These are phyloP conservation scores for Letharia columbiana DNA, from an alignment of 495 filamentous ascomycete genomes.

Conservation along the genomic window DNA sequence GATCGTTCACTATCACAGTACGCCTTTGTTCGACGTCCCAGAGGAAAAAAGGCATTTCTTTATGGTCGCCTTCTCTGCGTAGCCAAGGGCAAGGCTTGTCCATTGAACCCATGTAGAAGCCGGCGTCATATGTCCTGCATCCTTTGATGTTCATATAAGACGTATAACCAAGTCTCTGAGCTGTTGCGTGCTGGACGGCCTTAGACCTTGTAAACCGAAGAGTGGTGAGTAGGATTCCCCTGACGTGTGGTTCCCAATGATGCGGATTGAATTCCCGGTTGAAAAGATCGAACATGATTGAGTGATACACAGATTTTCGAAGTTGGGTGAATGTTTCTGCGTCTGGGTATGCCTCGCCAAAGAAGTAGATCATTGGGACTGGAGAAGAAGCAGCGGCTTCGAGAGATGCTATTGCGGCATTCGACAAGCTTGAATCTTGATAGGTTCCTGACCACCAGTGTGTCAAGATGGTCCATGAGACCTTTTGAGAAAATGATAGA, in stretches of 20 bases:
- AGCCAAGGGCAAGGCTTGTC: neutral
- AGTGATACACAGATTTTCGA: constrained; percentile 3
- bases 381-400: neutral
- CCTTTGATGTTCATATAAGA: neutral
- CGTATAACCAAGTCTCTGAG: neutral
- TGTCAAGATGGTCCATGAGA: neutral
- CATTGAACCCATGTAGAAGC: neutral
- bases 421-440: neutral
- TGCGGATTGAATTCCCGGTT: neutral
- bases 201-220: neutral
- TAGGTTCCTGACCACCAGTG: neutral
- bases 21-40: neutral
- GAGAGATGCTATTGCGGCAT: neutral
- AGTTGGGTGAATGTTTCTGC: neutral
- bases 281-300: constrained; percentile 1
- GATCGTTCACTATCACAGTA: neutral
- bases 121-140: neutral
- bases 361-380: neutral
- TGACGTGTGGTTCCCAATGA: neutral
- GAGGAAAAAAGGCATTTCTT: neutral
- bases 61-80: neutral
- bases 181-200: neutral
- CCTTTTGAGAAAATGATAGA: neutral
- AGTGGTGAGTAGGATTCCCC: neutral
- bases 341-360: neutral